These are phyloP conservation scores for Rhynchosporium secalis DNA, from an alignment of 2,329 filamentous ascomycete species.

Conservation along the genomic window DNA sequence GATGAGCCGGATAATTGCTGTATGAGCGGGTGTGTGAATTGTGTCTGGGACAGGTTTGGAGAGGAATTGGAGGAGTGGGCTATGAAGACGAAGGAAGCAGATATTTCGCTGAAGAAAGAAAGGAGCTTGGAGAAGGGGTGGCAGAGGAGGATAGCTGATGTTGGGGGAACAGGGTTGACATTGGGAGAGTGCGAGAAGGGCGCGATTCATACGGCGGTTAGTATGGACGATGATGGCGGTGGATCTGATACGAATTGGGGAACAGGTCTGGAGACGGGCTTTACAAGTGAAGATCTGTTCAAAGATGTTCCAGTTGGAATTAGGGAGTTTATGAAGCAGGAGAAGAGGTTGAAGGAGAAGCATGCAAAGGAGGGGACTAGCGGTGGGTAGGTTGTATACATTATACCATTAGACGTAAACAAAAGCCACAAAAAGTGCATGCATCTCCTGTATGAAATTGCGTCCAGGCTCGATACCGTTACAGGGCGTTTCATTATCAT, in stretches of 20 bases:
- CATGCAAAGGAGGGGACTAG: slow-evolving; percentile 55
- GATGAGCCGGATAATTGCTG: slow-evolving; percentile 97
- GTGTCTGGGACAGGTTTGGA: slow-evolving; percentile 89
- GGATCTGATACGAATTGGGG: slow-evolving; percentile 71
- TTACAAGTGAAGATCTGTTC: slow-evolving; percentile 70
- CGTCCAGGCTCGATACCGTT: neutral
- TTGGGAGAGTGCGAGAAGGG: slow-evolving; percentile 31
- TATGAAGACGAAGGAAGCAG: slow-evolving; percentile 62
- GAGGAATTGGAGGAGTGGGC: slow-evolving; percentile 94
- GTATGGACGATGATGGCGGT: slow-evolving; percentile 79
- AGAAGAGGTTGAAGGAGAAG: slow-evolving; percentile 83
- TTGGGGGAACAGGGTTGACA: slow-evolving; percentile 39
- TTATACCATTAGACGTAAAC: slow-evolving; percentile 13
- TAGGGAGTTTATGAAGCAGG: slow-evolving; percentile 93
- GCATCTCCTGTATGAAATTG: slow-evolving; percentile 1
- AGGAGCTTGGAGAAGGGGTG: slow-evolving; percentile 33
- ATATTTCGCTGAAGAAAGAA: slow-evolving; percentile 49
- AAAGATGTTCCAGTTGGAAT: slow-evolving; percentile 86
- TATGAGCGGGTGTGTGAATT: slow-evolving; percentile 98
- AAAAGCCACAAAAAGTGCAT: neutral
- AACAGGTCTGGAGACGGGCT: slow-evolving; percentile 45
- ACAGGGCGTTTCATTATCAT: slow-evolving; percentile 11
- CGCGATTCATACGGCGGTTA: slow-evolving; percentile 49
- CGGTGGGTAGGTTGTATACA: slow-evolving; percentile 18
- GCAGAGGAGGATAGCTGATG: slow-evolving; percentile 31